phyloP scores from a whole-genome alignment of 352 stramenopile genomes.

The Globisporangium uncinulatum region DNA sequence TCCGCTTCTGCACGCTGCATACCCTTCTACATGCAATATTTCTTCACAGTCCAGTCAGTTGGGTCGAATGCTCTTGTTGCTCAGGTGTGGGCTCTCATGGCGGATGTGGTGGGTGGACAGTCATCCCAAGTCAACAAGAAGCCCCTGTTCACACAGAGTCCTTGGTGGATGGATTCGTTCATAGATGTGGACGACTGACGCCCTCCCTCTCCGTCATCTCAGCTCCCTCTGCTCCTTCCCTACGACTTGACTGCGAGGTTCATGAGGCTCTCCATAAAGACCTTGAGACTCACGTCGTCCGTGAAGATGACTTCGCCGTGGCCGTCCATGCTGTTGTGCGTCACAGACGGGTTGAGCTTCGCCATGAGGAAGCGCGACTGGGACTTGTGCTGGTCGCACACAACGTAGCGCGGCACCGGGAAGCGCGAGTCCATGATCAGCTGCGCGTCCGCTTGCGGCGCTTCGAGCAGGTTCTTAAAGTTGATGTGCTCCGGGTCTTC shows the following conservation, averaged over 20 bases:
- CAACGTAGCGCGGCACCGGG: slow-evolving; percentile 98
- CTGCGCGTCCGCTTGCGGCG: slow-evolving; percentile 96
- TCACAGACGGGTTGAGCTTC: slow-evolving; percentile 98
- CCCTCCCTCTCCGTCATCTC: too few species aligned
- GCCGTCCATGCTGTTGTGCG: slow-evolving; percentile 94
- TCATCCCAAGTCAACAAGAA: too few species aligned
- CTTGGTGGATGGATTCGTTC: not conserved
- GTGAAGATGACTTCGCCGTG: slow-evolving; percentile 97
- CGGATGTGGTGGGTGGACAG: too few species aligned
- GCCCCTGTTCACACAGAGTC: too few species aligned
- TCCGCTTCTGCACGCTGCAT: slow-evolving; percentile 1
- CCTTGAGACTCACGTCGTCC: slow-evolving; percentile 99
- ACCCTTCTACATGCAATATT: slow-evolving; percentile 1
- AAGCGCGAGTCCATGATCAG: slow-evolving; percentile 99
- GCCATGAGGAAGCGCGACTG: slow-evolving; percentile 99
- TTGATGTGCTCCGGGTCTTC: slow-evolving; percentile 94
- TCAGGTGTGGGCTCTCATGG: too few species aligned
- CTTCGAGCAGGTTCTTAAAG: slow-evolving; percentile 98
- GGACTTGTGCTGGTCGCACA: slow-evolving; percentile 99
- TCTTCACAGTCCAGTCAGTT: not conserved
- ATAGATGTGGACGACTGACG: too few species aligned
- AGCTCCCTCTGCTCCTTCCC: not conserved
- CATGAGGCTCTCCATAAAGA: slow-evolving; percentile 99
- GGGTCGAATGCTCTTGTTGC: too few species aligned
- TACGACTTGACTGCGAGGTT: slow-evolving; percentile 86